Base-by-base conservation (phyloP, 1,284 basidiomycete species). In the Coniferiporia weirii region DNA sequence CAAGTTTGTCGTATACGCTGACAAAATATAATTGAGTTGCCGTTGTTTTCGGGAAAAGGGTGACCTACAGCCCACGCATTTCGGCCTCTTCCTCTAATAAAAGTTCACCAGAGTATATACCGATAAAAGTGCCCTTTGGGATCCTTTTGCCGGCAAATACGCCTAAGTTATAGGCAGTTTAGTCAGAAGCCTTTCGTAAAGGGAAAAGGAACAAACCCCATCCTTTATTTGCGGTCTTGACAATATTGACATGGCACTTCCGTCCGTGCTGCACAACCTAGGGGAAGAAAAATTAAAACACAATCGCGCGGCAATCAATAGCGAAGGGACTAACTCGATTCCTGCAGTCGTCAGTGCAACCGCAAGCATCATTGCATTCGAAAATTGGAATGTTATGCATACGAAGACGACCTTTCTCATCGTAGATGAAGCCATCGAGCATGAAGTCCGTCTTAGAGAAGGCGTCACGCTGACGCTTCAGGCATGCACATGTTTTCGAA, bases 181-280 rank as follows among this genome's bases (percentile, higher is more conserved):
- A 27, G 43, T 47, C 27, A 7, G 32, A 45, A 12, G 35, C 20
- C 15, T 27, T 47, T 50, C 15, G 52, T 13, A 19, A 35, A n/a
- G 9, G 8, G 15, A 45, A n/a, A 36, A 35, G 52, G 48, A 17
- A 67, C 77, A 63, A 66, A 87, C 91, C 92, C 92, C 92, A 95
- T 52, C 90, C 91, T 70, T 92, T 93, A 40, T 81, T 71, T 48
- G 69, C 66, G 1, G 93, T 93, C 67, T 89, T 85, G 58, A 79
- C 77, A 40, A 93, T 83, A 48, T 79, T 77, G 36, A 93, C 76
- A 4, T 75, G 73, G 61, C 76, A 76, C 66, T 78, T 83, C 32
- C 93, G 77, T 1, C 94, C 94, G 62, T 84, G 79, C 65, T 94
- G 91, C 20, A 93, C 89, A 54, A 93, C 88, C 90, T 93, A 61